These are phyloP conservation scores for Atractiella rhizophila DNA, from an alignment of 768 basidiomycete genomes.

Conservation along the genomic window DNA sequence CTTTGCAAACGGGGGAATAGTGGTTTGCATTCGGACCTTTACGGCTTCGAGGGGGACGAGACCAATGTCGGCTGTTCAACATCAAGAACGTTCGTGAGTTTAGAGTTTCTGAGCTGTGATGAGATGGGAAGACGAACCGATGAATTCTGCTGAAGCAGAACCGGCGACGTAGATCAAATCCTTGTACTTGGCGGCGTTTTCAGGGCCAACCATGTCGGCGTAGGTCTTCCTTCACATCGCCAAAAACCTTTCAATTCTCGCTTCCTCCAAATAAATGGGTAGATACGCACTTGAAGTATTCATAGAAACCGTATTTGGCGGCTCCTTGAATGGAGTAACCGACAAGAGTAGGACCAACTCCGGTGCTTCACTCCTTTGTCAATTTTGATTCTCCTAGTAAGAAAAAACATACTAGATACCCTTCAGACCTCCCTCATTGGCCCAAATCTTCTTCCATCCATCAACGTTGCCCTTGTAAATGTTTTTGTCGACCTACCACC, in stretches of 20 bases:
- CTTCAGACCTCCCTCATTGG: conserved; percentile 13
- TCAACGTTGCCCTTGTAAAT: conserved; percentile 16
- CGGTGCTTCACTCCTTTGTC: conserved; percentile 17
- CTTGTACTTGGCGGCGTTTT: conserved; percentile 25
- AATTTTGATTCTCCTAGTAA: background rate
- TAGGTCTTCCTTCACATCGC: conserved; percentile 28
- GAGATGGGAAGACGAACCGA: too few species aligned
- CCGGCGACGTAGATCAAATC: conserved; percentile 27
- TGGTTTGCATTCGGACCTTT: conserved; percentile 19
- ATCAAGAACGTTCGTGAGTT: too few species aligned
- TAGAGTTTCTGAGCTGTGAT: too few species aligned
- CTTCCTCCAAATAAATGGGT: background rate
- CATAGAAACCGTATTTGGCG: conserved; percentile 26
- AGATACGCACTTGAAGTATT: conserved; percentile 4
- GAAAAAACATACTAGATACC: conserved; percentile 13
- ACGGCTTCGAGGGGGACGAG: conserved; percentile 22
- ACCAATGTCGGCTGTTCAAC: conserved; percentile 28
- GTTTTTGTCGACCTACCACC: conserved; percentile 14
- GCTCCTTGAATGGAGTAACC: conserved; percentile 28
- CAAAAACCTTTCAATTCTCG: conserved; percentile 12
- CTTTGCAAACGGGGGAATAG: conserved; percentile 16
- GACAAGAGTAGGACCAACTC: conserved; percentile 25
- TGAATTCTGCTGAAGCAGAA: conserved; percentile 27
- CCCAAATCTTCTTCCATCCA: conserved; percentile 17
- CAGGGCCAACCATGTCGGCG: conserved; percentile 24